These are phyloP conservation scores for Claviceps lovelessii DNA, from an alignment of 2,329 filamentous ascomycete genomes.

Conservation along the genomic window DNA sequence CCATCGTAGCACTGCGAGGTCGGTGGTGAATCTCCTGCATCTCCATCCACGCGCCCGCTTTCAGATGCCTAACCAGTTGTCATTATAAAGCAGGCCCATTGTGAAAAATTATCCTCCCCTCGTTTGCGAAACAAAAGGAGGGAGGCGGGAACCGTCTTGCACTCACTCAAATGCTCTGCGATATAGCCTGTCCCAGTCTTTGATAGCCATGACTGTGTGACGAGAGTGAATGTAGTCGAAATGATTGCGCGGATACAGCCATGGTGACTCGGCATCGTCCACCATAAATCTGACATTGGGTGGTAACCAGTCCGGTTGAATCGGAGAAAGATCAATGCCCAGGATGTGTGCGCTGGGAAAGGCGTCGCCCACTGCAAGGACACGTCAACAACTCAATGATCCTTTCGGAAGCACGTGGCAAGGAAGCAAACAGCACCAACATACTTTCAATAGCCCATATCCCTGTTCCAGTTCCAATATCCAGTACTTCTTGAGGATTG, in stretches of 20 bases:
- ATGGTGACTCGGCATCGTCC: slow-evolving; percentile 42
- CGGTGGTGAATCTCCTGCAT: slow-evolving; percentile 39
- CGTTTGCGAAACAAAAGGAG: too few relatives aligned
- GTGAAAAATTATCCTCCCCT: too few relatives aligned
- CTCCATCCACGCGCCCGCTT: slow-evolving; percentile 41
- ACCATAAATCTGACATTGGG: slow-evolving; percentile 42
- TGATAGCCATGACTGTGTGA: slow-evolving; percentile 40
- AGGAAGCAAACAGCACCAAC: slow-evolving; percentile 3
- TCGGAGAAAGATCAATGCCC: slow-evolving; percentile 33
- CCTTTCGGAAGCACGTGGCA: too few relatives aligned
- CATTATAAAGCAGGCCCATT: not conserved
- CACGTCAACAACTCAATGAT: not conserved
- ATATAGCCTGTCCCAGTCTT: slow-evolving; percentile 38
- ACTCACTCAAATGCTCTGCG: slow-evolving; percentile 31
- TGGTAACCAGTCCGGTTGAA: slow-evolving; percentile 37
- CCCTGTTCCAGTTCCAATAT: slow-evolving; percentile 44
- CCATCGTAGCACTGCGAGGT: slow-evolving; percentile 28
- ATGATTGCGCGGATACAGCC: slow-evolving; percentile 37
- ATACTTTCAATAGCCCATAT: slow-evolving; percentile 44
- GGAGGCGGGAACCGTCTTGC: too few relatives aligned
- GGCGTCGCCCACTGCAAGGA: slow-evolving; percentile 28
- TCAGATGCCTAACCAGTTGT: slow-evolving; percentile 27
- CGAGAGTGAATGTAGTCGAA: slow-evolving; percentile 50
- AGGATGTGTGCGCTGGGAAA: slow-evolving; percentile 29
- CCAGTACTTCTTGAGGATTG: slow-evolving; percentile 35